Percentiles rank a stretch among this genome's conserved stretches.
Conservation (phyloP, 2,329 filamentous ascomycete genomes). For the Hyphodiscus sp. region DNA sequence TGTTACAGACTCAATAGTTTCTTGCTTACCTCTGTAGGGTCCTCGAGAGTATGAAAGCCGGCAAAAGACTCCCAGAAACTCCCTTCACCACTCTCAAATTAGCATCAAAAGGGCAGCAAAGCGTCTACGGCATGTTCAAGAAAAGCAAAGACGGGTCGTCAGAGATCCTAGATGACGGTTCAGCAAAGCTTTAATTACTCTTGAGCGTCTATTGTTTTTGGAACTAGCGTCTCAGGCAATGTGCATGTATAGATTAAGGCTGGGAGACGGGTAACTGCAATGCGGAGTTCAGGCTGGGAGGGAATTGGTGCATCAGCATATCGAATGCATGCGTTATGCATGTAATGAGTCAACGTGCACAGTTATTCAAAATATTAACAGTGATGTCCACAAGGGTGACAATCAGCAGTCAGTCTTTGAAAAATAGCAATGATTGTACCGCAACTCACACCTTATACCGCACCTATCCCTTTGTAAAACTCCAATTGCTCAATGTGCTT, state of each 20-base stretch:
- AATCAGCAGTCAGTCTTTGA: background rate
- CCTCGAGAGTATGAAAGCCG: constrained; percentile 73
- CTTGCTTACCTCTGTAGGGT: constrained; percentile 46
- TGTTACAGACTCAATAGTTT: background rate
- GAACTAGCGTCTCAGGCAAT: constrained; percentile 5
- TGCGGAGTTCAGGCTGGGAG: constrained; percentile 12
- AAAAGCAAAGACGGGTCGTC: constrained; percentile 10
- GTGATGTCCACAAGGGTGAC: background rate
- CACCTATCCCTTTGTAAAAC: no score
- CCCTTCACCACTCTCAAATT: constrained; percentile 60
- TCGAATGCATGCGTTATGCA: constrained; percentile 4
- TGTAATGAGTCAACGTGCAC: constrained; percentile 8
- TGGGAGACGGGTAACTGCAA: constrained; percentile 14
- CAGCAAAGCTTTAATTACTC: background rate
- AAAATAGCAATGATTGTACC: no score
- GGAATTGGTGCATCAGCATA: constrained; percentile 10
- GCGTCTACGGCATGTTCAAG: constrained; percentile 51
- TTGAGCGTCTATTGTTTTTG: background rate
- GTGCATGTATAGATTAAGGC: constrained; percentile 10
- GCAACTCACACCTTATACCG: no score
- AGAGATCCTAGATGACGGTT: background rate
- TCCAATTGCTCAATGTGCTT: no score
- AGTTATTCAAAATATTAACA: background rate
- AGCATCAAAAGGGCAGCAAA: constrained; percentile 55
- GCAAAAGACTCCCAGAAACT: constrained; percentile 67